Conservation (phyloP, 371 early-diverging fungal species). For the Syncephalastrum racemosum region DNA sequence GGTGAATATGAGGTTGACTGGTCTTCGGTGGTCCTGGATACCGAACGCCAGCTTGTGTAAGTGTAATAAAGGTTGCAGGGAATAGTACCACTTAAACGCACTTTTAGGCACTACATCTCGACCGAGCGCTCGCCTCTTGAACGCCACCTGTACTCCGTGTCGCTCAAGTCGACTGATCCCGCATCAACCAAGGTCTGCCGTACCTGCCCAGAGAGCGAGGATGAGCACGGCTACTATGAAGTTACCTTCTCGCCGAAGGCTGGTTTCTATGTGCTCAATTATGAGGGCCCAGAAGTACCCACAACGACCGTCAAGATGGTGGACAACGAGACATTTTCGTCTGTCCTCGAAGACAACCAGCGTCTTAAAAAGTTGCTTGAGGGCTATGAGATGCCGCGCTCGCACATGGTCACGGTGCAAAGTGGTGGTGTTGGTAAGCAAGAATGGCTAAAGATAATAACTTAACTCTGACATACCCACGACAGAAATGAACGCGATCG, state of each 20-base stretch:
- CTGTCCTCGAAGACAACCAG: slow-evolving; percentile 59
- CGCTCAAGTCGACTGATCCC: slow-evolving; percentile 15
- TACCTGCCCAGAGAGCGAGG: slow-evolving; percentile 38
- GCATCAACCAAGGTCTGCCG: slow-evolving; percentile 33
- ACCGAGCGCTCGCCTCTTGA: slow-evolving; percentile 79
- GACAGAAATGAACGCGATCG: slow-evolving; percentile 82
- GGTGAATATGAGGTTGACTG: slow-evolving; percentile 86
- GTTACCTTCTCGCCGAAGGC: slow-evolving; percentile 76
- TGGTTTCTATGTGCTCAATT: slow-evolving; percentile 72
- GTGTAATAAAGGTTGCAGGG: slow-evolving; percentile 5
- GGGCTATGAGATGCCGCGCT: slow-evolving; percentile 58
- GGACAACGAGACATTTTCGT: slow-evolving; percentile 46
- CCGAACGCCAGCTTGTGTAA: slow-evolving; percentile 56
- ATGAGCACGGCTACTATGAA: slow-evolving; percentile 67
- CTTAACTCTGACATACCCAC: slow-evolving; percentile 11
- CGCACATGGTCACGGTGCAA: slow-evolving; percentile 52
- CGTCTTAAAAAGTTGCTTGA: slow-evolving; percentile 39
- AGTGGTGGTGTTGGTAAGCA: slow-evolving; percentile 55
- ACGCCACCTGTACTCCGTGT: slow-evolving; percentile 70
- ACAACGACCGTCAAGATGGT: slow-evolving; percentile 70
- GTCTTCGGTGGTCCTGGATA: slow-evolving; percentile 63
- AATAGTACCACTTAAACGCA: background rate
- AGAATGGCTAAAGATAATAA: background rate
- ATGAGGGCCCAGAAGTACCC: slow-evolving; percentile 89
- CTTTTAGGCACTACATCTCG: slow-evolving; percentile 58